phyloP scores from a whole-genome alignment of 2,329 filamentous ascomycete species.

The Alternaria sp. region DNA sequence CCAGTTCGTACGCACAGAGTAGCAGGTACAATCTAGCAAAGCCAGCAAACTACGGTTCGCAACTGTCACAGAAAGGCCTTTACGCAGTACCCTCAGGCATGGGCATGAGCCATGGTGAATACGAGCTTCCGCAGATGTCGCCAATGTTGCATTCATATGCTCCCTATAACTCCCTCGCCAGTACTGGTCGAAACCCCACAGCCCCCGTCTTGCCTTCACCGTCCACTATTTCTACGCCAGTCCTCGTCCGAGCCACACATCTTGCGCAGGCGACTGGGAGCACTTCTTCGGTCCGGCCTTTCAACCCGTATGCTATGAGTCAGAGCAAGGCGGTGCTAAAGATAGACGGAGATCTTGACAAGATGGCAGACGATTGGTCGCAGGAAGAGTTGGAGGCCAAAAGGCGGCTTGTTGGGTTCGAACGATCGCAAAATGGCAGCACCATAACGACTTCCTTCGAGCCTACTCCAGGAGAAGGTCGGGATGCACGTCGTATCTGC shows the following conservation, averaged over 20 bases:
- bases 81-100: slow-evolving; percentile 46
- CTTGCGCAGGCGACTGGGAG: slow-evolving; percentile 62
- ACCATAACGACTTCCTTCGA: slow-evolving; percentile 84
- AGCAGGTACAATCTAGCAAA: slow-evolving; percentile 52
- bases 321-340: slow-evolving; percentile 83
- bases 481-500: slow-evolving; percentile 84
- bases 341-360: slow-evolving; percentile 83
- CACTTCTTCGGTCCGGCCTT: slow-evolving; percentile 54
- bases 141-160: slow-evolving; percentile 49
- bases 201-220: slow-evolving; percentile 57
- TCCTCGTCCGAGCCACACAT: slow-evolving; percentile 73
- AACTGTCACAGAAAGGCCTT: slow-evolving; percentile 47
- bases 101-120: slow-evolving; percentile 36
- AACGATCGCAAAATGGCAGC: slow-evolving; percentile 80
- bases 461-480: slow-evolving; percentile 79
- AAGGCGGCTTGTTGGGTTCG: slow-evolving; percentile 88
- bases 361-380: slow-evolving; percentile 86
- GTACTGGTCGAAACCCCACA: slow-evolving; percentile 54
- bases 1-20: slow-evolving; percentile 47
- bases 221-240: slow-evolving; percentile 60
- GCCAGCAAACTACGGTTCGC: slow-evolving; percentile 40
- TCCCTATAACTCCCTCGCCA: slow-evolving; percentile 57
- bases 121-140: slow-evolving; percentile 49
- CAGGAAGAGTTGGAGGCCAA: slow-evolving; percentile 81
- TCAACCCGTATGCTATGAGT: slow-evolving; percentile 83